Evolutionary conservation across 2,329 filamentous ascomycete genomes (phyloP).

Genomic region (Alternaria sp.): DNA sequence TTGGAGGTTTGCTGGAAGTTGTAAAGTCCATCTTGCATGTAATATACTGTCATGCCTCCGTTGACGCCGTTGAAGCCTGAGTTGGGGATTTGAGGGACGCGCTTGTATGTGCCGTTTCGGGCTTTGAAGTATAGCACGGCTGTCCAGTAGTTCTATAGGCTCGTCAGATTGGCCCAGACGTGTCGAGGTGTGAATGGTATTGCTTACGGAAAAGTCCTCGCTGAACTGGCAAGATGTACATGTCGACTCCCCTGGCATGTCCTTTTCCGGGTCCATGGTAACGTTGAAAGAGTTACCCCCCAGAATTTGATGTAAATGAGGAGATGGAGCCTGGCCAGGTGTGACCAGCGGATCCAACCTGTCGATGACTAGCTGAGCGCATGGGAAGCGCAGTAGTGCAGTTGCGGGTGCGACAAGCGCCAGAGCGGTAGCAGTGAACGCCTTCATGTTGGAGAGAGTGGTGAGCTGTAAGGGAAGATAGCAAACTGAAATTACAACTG

Average conservation of each 20-base stretch:
- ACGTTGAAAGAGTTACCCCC: conserved; percentile 39
- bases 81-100: conserved; percentile 38
- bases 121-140: conserved; percentile 45
- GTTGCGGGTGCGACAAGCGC: conserved; percentile 28
- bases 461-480: background rate
- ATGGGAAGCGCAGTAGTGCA: conserved; percentile 37
- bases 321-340: conserved; percentile 33
- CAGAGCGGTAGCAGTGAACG: conserved; percentile 13
- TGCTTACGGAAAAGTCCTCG: conserved; percentile 32
- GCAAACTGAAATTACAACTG: background rate
- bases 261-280: conserved; percentile 34
- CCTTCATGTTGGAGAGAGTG: conserved; percentile 29
- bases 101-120: conserved; percentile 39
- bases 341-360: conserved; percentile 37
- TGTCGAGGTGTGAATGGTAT: too few relatives aligned
- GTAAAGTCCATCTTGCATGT: conserved; percentile 42
- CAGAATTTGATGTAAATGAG: conserved; percentile 38
- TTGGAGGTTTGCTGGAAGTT: conserved; percentile 44
- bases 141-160: conserved; percentile 41
- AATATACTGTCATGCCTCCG: conserved; percentile 43
- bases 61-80: conserved; percentile 37
- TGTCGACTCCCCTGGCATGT: conserved; percentile 35
- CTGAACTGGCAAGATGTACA: conserved; percentile 44
- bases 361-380: conserved; percentile 36
- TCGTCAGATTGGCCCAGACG: background rate